Base-by-base conservation (phyloP, 805 yeast genomes). In the Ogataea siamensis region DNA sequence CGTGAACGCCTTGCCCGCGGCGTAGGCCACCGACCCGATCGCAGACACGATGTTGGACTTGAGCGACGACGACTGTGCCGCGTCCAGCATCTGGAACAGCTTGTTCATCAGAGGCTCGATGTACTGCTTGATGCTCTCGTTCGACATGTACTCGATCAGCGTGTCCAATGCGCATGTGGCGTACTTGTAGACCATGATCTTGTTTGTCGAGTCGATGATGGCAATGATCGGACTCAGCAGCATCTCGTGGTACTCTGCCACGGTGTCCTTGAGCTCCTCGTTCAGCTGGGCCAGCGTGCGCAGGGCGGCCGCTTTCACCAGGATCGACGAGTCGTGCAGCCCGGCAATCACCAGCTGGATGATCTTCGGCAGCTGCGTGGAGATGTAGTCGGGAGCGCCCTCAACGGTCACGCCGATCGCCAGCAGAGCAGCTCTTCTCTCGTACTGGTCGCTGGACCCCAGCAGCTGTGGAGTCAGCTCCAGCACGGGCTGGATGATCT, bases 21-120 rank as follows among this genome's bases (percentile, higher is more conserved):
- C 95, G 58, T 83, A 88, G 19, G 99, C 98, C 43, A 96, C 87
- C 26, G 98, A 89, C 39, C 98, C 98, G 60, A 93, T 86, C 26
- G 97, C 96, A 37, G 95, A 85, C 43, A 93, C 96, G 57, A 85
- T 81, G 43, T 87, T 86, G 33, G 85, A 68, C 62, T 80, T 83
- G 57, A 85, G 70, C 11, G 94, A 76, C 15, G 89, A 83, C 24
- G 83, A 73, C 51, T 79, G 73, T 33, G 94, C 86, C 46, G 75
- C 71, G 53, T 78, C 82, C 54, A 91, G 75, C 85, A 93, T 83
- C 42, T 74, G 78, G 70, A 89, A 79, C 51, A 93, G 74, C 57
- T 89, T 85, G 65, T 85, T 84, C 85, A 89, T 88, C 62, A 93
- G 76, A 34, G 95, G 91, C 50, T 81, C 93, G 55, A 93, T 68